phyloP scores from a whole-genome alignment of 176 grass and related monocot species.

The Aegilops sharonensis region DNA sequence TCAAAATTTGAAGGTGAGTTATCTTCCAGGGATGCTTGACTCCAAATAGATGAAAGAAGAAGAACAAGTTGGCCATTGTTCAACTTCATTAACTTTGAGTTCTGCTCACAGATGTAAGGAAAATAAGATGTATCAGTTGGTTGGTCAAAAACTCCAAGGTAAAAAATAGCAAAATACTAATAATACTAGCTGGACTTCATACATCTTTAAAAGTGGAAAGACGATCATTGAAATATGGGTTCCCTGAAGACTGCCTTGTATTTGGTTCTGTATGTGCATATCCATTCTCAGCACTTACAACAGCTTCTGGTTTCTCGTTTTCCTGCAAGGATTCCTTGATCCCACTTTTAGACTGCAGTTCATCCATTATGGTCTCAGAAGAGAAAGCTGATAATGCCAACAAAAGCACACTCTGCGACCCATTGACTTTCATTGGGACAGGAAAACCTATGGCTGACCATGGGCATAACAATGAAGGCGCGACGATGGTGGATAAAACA shows the following conservation, averaged over 20 bases:
- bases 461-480: constrained; percentile 54
- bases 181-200: constrained; percentile 23
- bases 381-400: constrained; percentile 77
- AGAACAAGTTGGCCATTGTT: constrained; percentile 76
- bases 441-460: constrained; percentile 72
- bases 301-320: constrained; percentile 38
- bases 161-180: neutral
- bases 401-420: constrained; percentile 46
- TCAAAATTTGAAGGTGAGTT: constrained; percentile 89
- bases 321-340: constrained; percentile 33
- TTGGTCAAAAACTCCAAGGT: neutral
- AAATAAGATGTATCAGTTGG: constrained; percentile 26
- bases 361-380: constrained; percentile 43
- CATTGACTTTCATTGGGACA: constrained; percentile 54
- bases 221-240: constrained; percentile 20
- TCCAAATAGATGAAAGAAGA: constrained; percentile 94
- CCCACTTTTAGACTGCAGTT: constrained; percentile 24
- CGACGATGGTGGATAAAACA: constrained; percentile 67
- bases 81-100: constrained; percentile 71
- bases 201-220: constrained; percentile 32
- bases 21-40: constrained; percentile 73
- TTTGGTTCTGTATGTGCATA: constrained; percentile 34
- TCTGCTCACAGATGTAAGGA: constrained; percentile 43
- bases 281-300: constrained; percentile 25
- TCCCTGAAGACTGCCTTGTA: constrained; percentile 27